Percentiles rank a stretch among this genome's conserved stretches.
phyloP scores from a whole-genome alignment of 2,329 filamentous ascomycete genomes.

The Trichoderma oligosporum region DNA sequence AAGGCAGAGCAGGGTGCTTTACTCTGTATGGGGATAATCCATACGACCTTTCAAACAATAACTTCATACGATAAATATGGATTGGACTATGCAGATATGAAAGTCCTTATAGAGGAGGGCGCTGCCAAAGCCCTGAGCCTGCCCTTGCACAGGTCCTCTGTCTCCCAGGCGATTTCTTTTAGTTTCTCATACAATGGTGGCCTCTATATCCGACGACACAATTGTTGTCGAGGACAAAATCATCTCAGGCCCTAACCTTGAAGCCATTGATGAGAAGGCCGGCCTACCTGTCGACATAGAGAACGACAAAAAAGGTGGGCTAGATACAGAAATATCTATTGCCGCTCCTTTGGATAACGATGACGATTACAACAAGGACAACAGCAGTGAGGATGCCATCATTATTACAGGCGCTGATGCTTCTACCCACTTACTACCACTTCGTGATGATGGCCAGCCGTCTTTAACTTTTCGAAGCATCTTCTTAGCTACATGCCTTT shows the following conservation, averaged over 20 bases:
- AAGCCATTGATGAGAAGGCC: neutral
- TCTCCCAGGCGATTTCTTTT: neutral
- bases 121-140: neutral
- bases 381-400: slow-evolving; percentile 38
- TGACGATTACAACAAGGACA: slow-evolving; percentile 29
- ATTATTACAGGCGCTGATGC: slow-evolving; percentile 53
- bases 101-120: slow-evolving; percentile 3
- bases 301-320: neutral
- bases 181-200: neutral
- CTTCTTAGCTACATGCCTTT: slow-evolving; percentile 46
- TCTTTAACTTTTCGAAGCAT: slow-evolving; percentile 52
- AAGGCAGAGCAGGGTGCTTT: no score
- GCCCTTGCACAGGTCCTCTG: neutral
- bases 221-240: neutral
- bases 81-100: neutral
- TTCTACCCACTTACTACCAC: slow-evolving; percentile 44
- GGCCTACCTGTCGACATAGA: neutral
- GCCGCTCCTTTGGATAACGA: neutral
- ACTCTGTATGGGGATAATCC: no score
- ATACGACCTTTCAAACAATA: neutral
- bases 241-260: neutral
- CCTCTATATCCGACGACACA: neutral
- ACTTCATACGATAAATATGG: neutral
- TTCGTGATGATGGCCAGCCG: slow-evolving; percentile 51
- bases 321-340: neutral